Evolutionary conservation across 2,329 filamentous ascomycete species (phyloP).

Genomic region (Calonectria ilicicola): DNA sequence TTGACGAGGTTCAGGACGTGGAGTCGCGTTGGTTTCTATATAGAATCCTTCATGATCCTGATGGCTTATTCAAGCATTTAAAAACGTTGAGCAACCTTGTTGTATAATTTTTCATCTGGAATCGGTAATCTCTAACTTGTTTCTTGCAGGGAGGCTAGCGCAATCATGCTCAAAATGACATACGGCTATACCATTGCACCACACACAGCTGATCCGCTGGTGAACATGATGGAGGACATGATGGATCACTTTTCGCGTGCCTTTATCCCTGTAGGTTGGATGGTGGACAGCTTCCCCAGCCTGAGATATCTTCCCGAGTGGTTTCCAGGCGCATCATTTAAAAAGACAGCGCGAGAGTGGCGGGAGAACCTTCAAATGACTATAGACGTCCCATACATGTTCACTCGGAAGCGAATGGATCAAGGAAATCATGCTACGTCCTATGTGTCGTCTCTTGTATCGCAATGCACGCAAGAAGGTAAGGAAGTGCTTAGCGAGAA

Average conservation of each 20-base stretch:
- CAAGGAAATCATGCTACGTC: slow-evolving; percentile 32
- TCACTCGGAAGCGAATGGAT: slow-evolving; percentile 44
- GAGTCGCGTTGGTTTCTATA: slow-evolving; percentile 43
- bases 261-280: slow-evolving; percentile 46
- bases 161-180: slow-evolving; percentile 42
- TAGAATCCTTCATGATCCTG: slow-evolving; percentile 35
- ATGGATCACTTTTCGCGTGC: slow-evolving; percentile 45
- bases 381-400: slow-evolving; percentile 44
- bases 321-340: slow-evolving; percentile 46
- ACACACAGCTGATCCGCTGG: slow-evolving; percentile 44
- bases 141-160: slow-evolving; percentile 40
- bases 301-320: slow-evolving; percentile 45
- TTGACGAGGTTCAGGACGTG: slow-evolving; percentile 39
- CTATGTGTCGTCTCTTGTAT: slow-evolving; percentile 43
- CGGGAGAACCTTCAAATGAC: slow-evolving; percentile 28
- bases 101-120: background rate
- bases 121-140: background rate
- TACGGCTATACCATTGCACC: slow-evolving; percentile 50
- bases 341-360: slow-evolving; percentile 45
- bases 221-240: slow-evolving; percentile 44
- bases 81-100: slow-evolving; percentile 37
- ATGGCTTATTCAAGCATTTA: slow-evolving; percentile 37
- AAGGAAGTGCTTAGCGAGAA: slow-evolving; percentile 15
- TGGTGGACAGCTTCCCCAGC: slow-evolving; percentile 47
- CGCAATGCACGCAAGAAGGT: slow-evolving; percentile 20